These are phyloP conservation scores for Oryza australiensis DNA, from an alignment of 176 grass and related monocot genomes.

Conservation along the genomic window DNA sequence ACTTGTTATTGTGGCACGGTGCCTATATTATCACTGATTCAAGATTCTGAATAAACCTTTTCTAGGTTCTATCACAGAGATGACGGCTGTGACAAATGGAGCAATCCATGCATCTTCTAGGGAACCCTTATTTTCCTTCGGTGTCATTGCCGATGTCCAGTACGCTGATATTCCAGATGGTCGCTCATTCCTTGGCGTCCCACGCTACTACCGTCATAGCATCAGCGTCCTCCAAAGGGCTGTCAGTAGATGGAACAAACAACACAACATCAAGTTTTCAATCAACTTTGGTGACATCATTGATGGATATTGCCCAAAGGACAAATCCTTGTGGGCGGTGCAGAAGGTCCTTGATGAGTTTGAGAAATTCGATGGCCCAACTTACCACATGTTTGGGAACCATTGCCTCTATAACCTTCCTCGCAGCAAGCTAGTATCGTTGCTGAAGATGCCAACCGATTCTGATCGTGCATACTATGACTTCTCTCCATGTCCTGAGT, in stretches of 20 bases:
- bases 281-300: slow-evolving; percentile 89
- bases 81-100: slow-evolving; percentile 40
- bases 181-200: slow-evolving; percentile 64
- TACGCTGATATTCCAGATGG: slow-evolving; percentile 91
- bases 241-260: slow-evolving; percentile 65
- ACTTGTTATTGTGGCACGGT: not conserved
- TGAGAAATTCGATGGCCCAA: slow-evolving; percentile 64
- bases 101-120: slow-evolving; percentile 9
- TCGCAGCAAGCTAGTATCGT: slow-evolving; percentile 53
- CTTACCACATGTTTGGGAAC: slow-evolving; percentile 96
- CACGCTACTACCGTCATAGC: slow-evolving; percentile 89
- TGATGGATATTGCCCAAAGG: slow-evolving; percentile 83
- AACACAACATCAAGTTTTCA: slow-evolving; percentile 53
- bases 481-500: slow-evolving; percentile 61
- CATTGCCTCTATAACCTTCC: slow-evolving; percentile 99
- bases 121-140: slow-evolving; percentile 70
- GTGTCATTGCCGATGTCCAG: slow-evolving; percentile 90
- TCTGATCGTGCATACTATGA: slow-evolving; percentile 71
- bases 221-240: slow-evolving; percentile 83
- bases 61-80: not conserved
- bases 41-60: not conserved
- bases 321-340: slow-evolving; percentile 49
- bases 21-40: not conserved
- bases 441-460: slow-evolving; percentile 70
- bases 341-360: slow-evolving; percentile 79